These are phyloP conservation scores for Claviceps pazoutovae DNA, from an alignment of 2,329 filamentous ascomycete genomes.

Conservation along the genomic window DNA sequence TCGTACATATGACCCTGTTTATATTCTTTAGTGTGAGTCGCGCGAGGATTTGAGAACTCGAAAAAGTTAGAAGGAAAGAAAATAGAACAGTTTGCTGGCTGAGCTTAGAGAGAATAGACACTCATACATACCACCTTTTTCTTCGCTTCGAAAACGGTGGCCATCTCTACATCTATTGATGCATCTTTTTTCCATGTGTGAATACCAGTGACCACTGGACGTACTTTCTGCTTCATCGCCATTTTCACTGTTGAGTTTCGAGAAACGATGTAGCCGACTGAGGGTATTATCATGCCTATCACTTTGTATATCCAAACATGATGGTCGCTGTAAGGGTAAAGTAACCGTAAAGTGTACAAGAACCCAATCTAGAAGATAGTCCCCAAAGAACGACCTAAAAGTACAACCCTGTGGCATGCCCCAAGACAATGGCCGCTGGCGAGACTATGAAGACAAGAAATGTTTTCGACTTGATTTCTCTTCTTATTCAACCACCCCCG, in stretches of 20 bases:
- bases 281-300: not conserved
- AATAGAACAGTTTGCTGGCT: not conserved
- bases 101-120: no score
- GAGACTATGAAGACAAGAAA: not conserved
- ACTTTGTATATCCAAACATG: not conserved
- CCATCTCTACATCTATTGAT: no score
- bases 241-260: no score
- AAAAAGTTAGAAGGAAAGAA: not conserved
- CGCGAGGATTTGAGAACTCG: no score
- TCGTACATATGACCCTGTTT: not conserved
- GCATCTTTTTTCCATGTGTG: no score
- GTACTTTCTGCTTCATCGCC: no score
- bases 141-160: no score
- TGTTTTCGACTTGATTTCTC: not conserved
- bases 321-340: not conserved
- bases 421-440: no score
- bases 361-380: not conserved
- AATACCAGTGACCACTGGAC: no score
- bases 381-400: not conserved
- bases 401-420: no score
- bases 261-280: not conserved
- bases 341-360: not conserved
- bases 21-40: not conserved
- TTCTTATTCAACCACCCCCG: slow-evolving; percentile 10
- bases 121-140: no score